phyloP scores from a whole-genome alignment of 345 rosid species.

The Cardiospermum halicacabum region DNA sequence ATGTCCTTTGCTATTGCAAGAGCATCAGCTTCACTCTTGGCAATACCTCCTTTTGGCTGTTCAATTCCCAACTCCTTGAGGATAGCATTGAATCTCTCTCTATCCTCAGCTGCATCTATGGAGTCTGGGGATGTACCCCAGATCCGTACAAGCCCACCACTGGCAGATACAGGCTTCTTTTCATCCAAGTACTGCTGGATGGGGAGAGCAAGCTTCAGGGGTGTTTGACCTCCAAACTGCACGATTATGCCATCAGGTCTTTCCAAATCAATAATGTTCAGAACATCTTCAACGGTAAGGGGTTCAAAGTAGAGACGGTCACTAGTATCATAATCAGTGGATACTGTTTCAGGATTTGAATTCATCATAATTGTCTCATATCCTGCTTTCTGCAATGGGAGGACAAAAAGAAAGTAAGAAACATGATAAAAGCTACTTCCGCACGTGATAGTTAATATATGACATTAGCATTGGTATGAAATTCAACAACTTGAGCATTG shows the following conservation, averaged over 20 bases:
- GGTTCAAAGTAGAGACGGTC: slow-evolving; percentile 97
- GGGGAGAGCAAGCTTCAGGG: slow-evolving; percentile 82
- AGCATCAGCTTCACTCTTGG: slow-evolving; percentile 86
- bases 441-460: too few species aligned
- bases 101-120: slow-evolving; percentile 94
- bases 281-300: slow-evolving; percentile 81
- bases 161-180: slow-evolving; percentile 54
- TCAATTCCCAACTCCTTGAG: slow-evolving; percentile 72
- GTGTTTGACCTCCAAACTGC: slow-evolving; percentile 98
- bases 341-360: slow-evolving; percentile 96
- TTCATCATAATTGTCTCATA: slow-evolving; percentile 99
- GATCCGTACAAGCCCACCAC: slow-evolving; percentile 75
- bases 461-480: too few species aligned
- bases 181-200: slow-evolving; percentile 78
- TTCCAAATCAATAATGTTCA: slow-evolving; percentile 80
- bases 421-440: too few species aligned
- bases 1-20: slow-evolving; percentile 73
- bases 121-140: slow-evolving; percentile 99
- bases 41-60: slow-evolving; percentile 98
- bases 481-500: too few species aligned
- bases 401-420: neutral
- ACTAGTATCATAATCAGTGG: slow-evolving; percentile 95
- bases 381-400: slow-evolving; percentile 70
- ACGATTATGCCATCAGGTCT: slow-evolving; percentile 95
- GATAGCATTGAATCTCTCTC: slow-evolving; percentile 87